Evolutionary conservation across 2,329 filamentous ascomycete species (phyloP), one percentile per base, ranked within the genome.

Genomic region (Pseudocercospora pini-densiflorae): DNA sequence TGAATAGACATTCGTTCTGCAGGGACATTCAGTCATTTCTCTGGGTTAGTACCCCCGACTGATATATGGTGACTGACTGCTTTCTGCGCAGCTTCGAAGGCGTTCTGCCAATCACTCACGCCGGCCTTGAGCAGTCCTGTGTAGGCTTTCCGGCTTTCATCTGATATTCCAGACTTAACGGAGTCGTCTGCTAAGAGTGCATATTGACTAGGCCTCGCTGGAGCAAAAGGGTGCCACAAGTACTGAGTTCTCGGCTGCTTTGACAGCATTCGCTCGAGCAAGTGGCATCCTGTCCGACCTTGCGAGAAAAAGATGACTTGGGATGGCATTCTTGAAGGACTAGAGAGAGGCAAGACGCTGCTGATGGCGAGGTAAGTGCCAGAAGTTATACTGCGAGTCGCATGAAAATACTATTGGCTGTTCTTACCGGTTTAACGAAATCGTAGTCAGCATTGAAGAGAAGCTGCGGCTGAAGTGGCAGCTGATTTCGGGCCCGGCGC

Each of bases 231-330:
- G 24, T 53, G 49, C 10, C n/a, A 16, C 12, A 53, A 23, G 10
- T 53, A 53, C 24, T 9, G 19, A 12, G 49, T 29, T 5, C 29
- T 53, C 8, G n/a, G 19, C 49, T 53, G 49, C 19, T 53, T 27
- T 29, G 49, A 53, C n/a, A 53, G 7, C 49, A 53, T 53, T 6
- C 49, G 49, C 23, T 53, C 49, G 49, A 53, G 49, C 49, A 53
- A 53, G 24, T 53, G 49, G 23, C 49, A 53, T 23, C 49, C 49
- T 29, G 49, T 53, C 6, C 51, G 51, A 24, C 51, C 51, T 29
- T 54, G 51, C 8, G 23, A 27, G 51, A 54, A 27, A n/a, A 54
- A 27, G 21, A 54, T 24, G 21, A 29, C 51, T 54, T 54, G 51
- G 12, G 51, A 16, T 9, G 24, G 51, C 23, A 54, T 54, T 29